Conservation (phyloP, 2,329 filamentous ascomycete species). For the Penicillium rolfsii region DNA sequence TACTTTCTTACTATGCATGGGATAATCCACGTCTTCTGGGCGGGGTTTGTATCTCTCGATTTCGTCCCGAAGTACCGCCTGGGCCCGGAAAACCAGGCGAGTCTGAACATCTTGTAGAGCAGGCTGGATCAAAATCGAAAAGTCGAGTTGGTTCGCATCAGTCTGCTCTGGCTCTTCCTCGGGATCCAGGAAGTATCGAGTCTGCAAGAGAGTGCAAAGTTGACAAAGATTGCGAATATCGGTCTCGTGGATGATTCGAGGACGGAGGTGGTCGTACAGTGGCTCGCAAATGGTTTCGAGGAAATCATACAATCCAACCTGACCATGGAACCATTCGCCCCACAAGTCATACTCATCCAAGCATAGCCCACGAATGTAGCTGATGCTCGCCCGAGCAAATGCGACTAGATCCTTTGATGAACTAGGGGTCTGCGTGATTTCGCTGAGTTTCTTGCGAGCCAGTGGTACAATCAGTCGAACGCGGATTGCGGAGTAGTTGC, state of each 20-base stretch:
- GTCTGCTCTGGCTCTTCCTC: constrained; percentile 57
- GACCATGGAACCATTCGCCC: constrained; percentile 67
- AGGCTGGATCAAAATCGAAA: constrained; percentile 64
- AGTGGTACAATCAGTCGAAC: constrained; percentile 64
- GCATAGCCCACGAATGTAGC: constrained; percentile 67
- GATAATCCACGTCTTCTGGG: constrained; percentile 67
- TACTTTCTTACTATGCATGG: constrained; percentile 54
- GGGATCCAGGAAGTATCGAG: constrained; percentile 64
- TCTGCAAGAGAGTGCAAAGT: constrained; percentile 67
- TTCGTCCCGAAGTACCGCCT: constrained; percentile 65
- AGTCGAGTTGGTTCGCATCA: constrained; percentile 62
- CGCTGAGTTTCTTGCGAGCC: constrained; percentile 61
- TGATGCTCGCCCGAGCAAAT: constrained; percentile 66
- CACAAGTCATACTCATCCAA: constrained; percentile 70
- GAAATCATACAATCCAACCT: constrained; percentile 66
- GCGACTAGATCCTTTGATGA: constrained; percentile 66
- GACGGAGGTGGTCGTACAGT: constrained; percentile 67
- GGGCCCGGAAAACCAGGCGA: constrained; percentile 66
- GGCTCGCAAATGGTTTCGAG: constrained; percentile 69
- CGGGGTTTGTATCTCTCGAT: constrained; percentile 69
- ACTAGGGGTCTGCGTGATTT: constrained; percentile 61
- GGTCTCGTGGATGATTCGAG: constrained; percentile 67
- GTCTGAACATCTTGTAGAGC: constrained; percentile 70
- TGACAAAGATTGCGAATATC: constrained; percentile 69
- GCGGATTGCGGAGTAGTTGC: constrained; percentile 64